Percentiles rank a stretch among this genome's conserved stretches.
These are phyloP conservation scores for Fraxinus paxiana DNA, from an alignment of 305 asterid genomes.

Conservation along the genomic window DNA sequence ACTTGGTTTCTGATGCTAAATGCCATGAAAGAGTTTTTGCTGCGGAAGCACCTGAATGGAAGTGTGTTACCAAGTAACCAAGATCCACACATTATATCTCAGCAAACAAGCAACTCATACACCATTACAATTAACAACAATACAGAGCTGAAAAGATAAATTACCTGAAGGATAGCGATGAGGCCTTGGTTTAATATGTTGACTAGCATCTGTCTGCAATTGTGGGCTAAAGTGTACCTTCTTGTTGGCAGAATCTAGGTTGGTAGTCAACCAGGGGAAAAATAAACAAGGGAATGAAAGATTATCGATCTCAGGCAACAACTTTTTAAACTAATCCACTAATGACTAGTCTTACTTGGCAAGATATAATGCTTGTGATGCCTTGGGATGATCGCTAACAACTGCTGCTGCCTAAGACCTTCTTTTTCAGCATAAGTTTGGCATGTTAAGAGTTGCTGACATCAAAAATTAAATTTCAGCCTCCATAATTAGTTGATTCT, in stretches of 20 bases:
- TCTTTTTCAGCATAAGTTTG: constrained; percentile 71
- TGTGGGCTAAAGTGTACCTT: constrained; percentile 94
- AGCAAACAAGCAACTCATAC: neutral
- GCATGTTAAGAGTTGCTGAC: constrained; percentile 77
- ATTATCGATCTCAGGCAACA: constrained; percentile 14
- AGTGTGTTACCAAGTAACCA: constrained; percentile 8
- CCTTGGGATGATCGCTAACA: constrained; percentile 76
- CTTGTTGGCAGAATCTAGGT: constrained; percentile 72
- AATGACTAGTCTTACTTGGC: constrained; percentile 57
- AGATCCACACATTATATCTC: neutral
- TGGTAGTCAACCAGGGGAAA: constrained; percentile 19
- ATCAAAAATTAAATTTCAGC: constrained; percentile 27
- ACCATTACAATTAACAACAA: constrained; percentile 15
- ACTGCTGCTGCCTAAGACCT: constrained; percentile 91
- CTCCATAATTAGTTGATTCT: constrained; percentile 15
- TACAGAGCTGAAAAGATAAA: constrained; percentile 14
- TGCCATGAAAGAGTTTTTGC: constrained; percentile 93
- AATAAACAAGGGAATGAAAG: constrained; percentile 19
- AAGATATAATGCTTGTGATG: constrained; percentile 97
- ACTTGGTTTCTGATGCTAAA: constrained; percentile 90
- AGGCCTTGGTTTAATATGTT: constrained; percentile 51
- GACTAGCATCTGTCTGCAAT: constrained; percentile 62
- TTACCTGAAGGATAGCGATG: constrained; percentile 68
- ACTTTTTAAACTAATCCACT: neutral
- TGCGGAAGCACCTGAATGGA: constrained; percentile 60